A percentile compares a stretch with the other conserved stretches of the same genome.
Conservation (phyloP, 2,329 filamentous ascomycete species). For the Ilyonectria robusta region DNA sequence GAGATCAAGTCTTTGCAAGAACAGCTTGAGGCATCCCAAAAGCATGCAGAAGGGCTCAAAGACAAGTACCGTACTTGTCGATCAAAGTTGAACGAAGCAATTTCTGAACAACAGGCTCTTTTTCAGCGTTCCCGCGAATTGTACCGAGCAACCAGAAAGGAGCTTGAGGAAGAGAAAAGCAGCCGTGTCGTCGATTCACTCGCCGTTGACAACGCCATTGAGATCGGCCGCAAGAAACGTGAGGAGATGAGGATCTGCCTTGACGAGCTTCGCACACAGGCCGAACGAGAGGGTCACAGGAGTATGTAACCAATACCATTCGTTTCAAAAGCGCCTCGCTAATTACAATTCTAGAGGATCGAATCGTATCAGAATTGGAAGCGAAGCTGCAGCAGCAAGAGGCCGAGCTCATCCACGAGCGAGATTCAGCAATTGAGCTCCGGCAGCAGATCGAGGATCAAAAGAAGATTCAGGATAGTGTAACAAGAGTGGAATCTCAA, state of each 20-base stretch:
- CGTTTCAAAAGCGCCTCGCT: background rate
- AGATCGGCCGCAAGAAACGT: slow-evolving; percentile 49
- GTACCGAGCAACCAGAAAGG: slow-evolving; percentile 52
- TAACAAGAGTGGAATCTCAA: slow-evolving; percentile 36
- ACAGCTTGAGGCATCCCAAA: slow-evolving; percentile 44
- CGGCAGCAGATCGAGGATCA: slow-evolving; percentile 34
- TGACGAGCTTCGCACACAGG: slow-evolving; percentile 44
- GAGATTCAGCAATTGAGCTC: slow-evolving; percentile 24
- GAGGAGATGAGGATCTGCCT: slow-evolving; percentile 52
- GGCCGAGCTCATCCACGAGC: slow-evolving; percentile 27
- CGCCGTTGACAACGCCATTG: slow-evolving; percentile 47
- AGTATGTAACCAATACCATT: slow-evolving; percentile 38
- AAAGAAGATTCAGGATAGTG: slow-evolving; percentile 19
- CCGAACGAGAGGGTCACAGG: slow-evolving; percentile 38
- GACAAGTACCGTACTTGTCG: slow-evolving; percentile 55
- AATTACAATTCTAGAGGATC: slow-evolving; percentile 40
- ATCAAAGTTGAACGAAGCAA: slow-evolving; percentile 60
- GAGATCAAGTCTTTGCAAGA: slow-evolving; percentile 49
- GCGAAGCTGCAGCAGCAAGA: slow-evolving; percentile 40
- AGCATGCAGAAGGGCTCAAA: slow-evolving; percentile 39
- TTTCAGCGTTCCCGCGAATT: slow-evolving; percentile 53
- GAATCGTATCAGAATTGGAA: slow-evolving; percentile 43
- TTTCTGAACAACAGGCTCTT: slow-evolving; percentile 62
- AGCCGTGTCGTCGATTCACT: slow-evolving; percentile 40
- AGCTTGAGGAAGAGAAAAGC: slow-evolving; percentile 53